phyloP scores from a whole-genome alignment of 2,329 filamentous ascomycete genomes.

The Graphiopsis chlorocephala region DNA sequence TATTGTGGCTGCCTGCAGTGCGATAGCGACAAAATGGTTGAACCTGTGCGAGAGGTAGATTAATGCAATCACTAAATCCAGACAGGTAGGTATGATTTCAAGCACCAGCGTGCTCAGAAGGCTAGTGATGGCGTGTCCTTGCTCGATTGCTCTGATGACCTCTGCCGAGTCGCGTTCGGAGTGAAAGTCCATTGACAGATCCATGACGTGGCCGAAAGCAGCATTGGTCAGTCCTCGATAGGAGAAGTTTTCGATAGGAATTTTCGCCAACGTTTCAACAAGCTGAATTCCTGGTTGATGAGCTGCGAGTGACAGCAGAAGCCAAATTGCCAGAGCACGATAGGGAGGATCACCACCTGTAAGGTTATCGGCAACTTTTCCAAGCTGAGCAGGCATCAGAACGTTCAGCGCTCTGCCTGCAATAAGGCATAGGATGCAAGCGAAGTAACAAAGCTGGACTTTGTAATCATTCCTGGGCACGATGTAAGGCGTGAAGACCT shows the following conservation, averaged over 20 bases:
- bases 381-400: constrained; percentile 76
- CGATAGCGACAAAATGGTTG: constrained; percentile 58
- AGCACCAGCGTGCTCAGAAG: constrained; percentile 61
- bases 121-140: constrained; percentile 59
- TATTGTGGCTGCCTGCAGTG: constrained; percentile 46
- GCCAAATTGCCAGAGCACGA: constrained; percentile 53
- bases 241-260: constrained; percentile 55
- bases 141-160: constrained; percentile 62
- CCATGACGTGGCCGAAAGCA: constrained; percentile 66
- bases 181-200: constrained; percentile 69
- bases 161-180: constrained; percentile 63
- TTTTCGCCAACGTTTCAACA: constrained; percentile 50
- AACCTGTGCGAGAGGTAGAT: constrained; percentile 61
- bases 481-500: constrained; percentile 72
- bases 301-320: constrained; percentile 48
- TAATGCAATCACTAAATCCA: constrained; percentile 62
- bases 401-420: constrained; percentile 70
- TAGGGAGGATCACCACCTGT: constrained; percentile 51
- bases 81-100: constrained; percentile 58
- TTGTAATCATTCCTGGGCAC: constrained; percentile 67
- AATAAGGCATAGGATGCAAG: constrained; percentile 68
- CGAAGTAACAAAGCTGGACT: constrained; percentile 65
- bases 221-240: constrained; percentile 58
- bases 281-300: constrained; percentile 52
- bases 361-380: constrained; percentile 71